Evolutionary conservation across 2,329 filamentous ascomycete genomes (phyloP).

Genomic region (Neophaeococcomyces mojaviensis): DNA sequence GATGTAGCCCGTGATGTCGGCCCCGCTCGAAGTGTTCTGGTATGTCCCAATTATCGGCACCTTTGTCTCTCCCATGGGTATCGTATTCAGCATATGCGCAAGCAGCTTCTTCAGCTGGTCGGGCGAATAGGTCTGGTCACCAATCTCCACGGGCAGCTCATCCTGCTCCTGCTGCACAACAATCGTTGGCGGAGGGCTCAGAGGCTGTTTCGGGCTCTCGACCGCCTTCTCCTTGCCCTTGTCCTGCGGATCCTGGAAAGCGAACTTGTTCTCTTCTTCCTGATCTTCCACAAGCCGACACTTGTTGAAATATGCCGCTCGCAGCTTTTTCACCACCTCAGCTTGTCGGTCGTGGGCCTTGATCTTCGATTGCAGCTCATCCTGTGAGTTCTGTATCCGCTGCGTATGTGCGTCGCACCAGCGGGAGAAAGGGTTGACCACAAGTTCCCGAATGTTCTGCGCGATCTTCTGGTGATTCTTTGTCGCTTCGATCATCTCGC

Average conservation of each 20-base stretch:
- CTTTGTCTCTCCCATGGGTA: slow-evolving; percentile 84
- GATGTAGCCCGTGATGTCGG: slow-evolving; percentile 92
- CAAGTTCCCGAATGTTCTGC: slow-evolving; percentile 89
- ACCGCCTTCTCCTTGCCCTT: slow-evolving; percentile 32
- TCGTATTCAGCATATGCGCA: slow-evolving; percentile 73
- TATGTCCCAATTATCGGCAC: slow-evolving; percentile 94
- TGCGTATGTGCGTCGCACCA: slow-evolving; percentile 95
- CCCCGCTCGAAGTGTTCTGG: slow-evolving; percentile 80
- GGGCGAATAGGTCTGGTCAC: slow-evolving; percentile 74
- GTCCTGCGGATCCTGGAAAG: slow-evolving; percentile 76
- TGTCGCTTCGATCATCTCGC: slow-evolving; percentile 84
- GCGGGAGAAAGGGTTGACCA: slow-evolving; percentile 85
- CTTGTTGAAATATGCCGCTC: slow-evolving; percentile 98
- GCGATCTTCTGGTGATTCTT: slow-evolving; percentile 92
- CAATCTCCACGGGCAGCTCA: slow-evolving; percentile 80
- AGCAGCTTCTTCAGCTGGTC: slow-evolving; percentile 90
- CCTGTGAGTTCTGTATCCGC: slow-evolving; percentile 87
- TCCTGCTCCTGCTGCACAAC: slow-evolving; percentile 70
- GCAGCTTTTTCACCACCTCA: slow-evolving; percentile 82
- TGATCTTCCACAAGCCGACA: slow-evolving; percentile 91
- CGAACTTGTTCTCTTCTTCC: slow-evolving; percentile 97
- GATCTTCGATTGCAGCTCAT: slow-evolving; percentile 82
- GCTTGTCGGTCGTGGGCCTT: slow-evolving; percentile 90
- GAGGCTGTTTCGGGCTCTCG: slow-evolving; percentile 53
- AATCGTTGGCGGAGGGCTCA: slow-evolving; percentile 59